Evolutionary conservation across 2,329 filamentous ascomycete species (phyloP), one percentile per base, ranked within the genome.

Genomic region (Tolypocladium tundrense): DNA sequence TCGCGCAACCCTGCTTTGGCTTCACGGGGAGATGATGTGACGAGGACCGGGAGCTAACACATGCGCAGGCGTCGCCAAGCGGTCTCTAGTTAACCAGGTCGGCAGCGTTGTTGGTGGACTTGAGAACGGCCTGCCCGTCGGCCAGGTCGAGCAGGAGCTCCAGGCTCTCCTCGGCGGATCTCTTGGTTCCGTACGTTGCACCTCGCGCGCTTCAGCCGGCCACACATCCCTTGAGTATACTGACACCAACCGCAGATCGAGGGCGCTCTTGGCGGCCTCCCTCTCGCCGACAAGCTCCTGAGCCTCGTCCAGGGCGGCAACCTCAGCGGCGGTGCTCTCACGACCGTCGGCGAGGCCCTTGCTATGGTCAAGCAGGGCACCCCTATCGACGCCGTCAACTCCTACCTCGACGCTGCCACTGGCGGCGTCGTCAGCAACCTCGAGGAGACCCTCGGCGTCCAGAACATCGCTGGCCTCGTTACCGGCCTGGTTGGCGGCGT

Each of bases 281-380:
- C 61, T 52, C 60, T 67, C 21, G 62, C 64, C 39, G 40, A 59
- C 55, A 65, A 63, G 61, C 62, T 64, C 43, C 57, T 66, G 53
- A 57, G 56, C 33, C 59, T 64, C 31, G 53, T 61, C n/a, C 54
- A 64, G 41, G 50, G 56, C 45, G 61, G 61, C 39, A 54, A 59
- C 33, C 55, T 56, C 45, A 53, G 59, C 33, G 54, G 58, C 41
- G 59, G 56, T 48, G 37, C 59, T 40, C 58, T 65, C 43, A 57
- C 62, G 50, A 60, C 63, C 59, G 60, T 65, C 51, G 64, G 63
- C 42, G 61, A 66, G 61, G 64, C 61, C 42, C 52, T 67, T 27
- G 61, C 60, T 52, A 62, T 65, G 59, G 55, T 62, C 14, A 52
- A 61, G 52, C 61, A 65, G 41, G 63, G 63, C 31, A 56, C 63